These are phyloP conservation scores for Trametes cingulata DNA, from an alignment of 768 basidiomycete species.

Conservation along the genomic window DNA sequence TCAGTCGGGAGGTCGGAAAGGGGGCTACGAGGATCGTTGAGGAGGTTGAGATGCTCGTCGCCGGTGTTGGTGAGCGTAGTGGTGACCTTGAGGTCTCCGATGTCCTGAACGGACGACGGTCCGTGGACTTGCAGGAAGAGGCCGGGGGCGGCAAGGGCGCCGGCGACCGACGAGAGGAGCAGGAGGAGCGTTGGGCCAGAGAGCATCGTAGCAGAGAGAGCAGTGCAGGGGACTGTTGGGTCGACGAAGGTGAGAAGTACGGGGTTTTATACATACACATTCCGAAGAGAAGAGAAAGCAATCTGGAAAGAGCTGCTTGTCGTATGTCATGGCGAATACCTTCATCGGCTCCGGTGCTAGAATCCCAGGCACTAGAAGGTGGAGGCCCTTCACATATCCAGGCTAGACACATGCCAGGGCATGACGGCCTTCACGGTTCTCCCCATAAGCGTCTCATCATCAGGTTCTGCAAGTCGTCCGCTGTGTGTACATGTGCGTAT, in stretches of 20 bases:
- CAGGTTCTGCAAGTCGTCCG: too few relatives aligned
- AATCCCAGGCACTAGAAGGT: too few relatives aligned
- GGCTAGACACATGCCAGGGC: too few relatives aligned
- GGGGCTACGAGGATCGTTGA: slow-evolving; percentile 43
- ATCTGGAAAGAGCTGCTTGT: too few relatives aligned
- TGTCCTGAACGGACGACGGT: slow-evolving; percentile 33
- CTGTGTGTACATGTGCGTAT: too few relatives aligned
- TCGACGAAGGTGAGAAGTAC: too few relatives aligned
- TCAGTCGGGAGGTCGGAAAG: slow-evolving; percentile 43
- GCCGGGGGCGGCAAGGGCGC: slow-evolving; percentile 33
- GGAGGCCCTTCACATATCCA: too few relatives aligned
- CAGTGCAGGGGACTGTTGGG: not conserved
- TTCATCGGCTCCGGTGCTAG: too few relatives aligned
- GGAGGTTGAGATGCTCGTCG: slow-evolving; percentile 40
- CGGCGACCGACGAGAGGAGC: slow-evolving; percentile 30
- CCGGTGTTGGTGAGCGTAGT: slow-evolving; percentile 45
- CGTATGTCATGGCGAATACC: too few relatives aligned
- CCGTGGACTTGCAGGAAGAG: slow-evolving; percentile 37
- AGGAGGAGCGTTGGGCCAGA: slow-evolving; percentile 32
- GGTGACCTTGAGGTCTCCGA: slow-evolving; percentile 39
- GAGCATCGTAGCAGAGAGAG: not conserved
- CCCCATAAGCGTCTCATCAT: too few relatives aligned
- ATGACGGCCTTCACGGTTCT: too few relatives aligned
- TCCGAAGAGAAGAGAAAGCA: too few relatives aligned
- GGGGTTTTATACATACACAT: not conserved